These are phyloP conservation scores for Xylaria sp. DNA, from an alignment of 2,329 filamentous ascomycete species.

Conservation along the genomic window DNA sequence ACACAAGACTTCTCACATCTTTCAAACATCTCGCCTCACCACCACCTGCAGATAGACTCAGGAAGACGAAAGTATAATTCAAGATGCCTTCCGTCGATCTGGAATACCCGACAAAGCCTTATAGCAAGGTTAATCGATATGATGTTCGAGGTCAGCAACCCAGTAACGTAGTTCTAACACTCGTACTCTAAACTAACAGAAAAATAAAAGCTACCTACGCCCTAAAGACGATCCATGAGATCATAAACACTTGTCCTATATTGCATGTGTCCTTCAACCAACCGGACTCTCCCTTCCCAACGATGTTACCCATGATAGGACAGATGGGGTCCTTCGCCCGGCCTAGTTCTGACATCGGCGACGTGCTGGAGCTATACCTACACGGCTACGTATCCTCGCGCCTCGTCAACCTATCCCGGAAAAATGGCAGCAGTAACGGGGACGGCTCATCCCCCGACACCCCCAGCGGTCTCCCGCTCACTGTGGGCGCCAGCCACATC, in stretches of 20 bases:
- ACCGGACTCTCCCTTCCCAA: constrained; percentile 74
- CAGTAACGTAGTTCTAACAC: neutral
- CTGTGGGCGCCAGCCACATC: constrained; percentile 76
- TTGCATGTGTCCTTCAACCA: constrained; percentile 82
- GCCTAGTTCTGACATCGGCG: constrained; percentile 67
- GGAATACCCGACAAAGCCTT: constrained; percentile 70
- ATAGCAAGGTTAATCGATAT: constrained; percentile 74
- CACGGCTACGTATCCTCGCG: constrained; percentile 86
- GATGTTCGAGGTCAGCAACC: constrained; percentile 65
- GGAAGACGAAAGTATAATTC: constrained; percentile 8
- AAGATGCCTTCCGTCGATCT: constrained; percentile 58
- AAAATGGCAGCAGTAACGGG: constrained; percentile 1
- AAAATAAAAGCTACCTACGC: constrained; percentile 71
- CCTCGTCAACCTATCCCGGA: constrained; percentile 72
- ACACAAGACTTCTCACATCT: neutral
- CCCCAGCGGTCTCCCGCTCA: constrained; percentile 70
- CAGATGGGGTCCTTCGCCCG: constrained; percentile 77
- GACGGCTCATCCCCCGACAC: constrained; percentile 16
- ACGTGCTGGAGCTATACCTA: constrained; percentile 80
- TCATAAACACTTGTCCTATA: constrained; percentile 78
- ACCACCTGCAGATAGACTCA: neutral
- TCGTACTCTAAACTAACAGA: constrained; percentile 31
- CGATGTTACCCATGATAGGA: constrained; percentile 85
- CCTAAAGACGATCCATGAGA: constrained; percentile 75
- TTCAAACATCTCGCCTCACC: neutral